Evolutionary conservation across 1,139 yeast genomes (phyloP).

Genomic region (Hemisphaericaspora lyxosophila): DNA sequence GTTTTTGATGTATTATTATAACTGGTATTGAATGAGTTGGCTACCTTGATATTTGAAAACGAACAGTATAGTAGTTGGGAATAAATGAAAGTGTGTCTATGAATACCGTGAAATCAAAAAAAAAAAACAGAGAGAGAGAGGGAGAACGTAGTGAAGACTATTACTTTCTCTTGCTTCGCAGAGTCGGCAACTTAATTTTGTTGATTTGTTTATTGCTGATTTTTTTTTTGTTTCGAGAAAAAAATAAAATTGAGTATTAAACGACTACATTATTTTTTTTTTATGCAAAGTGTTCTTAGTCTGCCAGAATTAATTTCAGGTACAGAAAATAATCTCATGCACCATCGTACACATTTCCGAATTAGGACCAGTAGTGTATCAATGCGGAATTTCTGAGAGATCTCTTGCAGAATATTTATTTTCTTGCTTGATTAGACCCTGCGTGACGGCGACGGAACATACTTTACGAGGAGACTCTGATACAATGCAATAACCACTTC

Average conservation of each 20-base stretch:
- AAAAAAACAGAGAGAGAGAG: not conserved
- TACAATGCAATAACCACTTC: too few species aligned
- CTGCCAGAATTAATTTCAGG: too few species aligned
- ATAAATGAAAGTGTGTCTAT: too few species aligned
- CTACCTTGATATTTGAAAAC: not conserved
- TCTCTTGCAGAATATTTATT: not conserved
- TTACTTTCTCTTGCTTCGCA: too few species aligned
- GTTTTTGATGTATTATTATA: not conserved
- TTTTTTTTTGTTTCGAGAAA: not conserved
- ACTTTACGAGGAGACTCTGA: too few species aligned
- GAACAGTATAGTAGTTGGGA: too few species aligned
- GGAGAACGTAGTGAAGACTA: too few species aligned
- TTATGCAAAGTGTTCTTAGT: too few species aligned
- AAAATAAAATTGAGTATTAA: not conserved
- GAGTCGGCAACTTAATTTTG: too few species aligned
- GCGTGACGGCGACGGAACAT: too few species aligned
- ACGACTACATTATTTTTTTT: slow-evolving; percentile 1
- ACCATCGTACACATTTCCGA: not conserved
- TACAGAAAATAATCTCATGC: slow-evolving; percentile 3
- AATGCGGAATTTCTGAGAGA: not conserved
- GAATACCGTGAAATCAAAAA: not conserved
- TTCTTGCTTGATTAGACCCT: too few species aligned
- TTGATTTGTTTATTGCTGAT: not conserved
- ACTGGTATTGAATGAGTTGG: not conserved
- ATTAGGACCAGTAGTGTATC: not conserved